Evolutionary conservation across 2,329 filamentous ascomycete species (phyloP).

Genomic region (Fusarium temperatum): DNA sequence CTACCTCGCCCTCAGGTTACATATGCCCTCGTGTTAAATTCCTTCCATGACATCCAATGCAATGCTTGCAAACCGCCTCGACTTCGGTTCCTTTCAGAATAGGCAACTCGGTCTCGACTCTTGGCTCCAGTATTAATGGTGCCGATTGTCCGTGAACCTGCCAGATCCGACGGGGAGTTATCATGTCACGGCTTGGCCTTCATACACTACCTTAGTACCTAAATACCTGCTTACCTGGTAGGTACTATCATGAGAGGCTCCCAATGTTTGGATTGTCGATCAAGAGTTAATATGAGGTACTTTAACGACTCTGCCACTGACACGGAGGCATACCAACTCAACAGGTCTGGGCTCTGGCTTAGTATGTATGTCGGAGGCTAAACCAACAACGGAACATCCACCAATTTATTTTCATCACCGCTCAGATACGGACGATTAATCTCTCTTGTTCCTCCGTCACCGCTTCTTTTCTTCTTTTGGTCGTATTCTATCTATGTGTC

Average conservation of each 20-base stretch:
- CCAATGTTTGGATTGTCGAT: not conserved
- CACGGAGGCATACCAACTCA: not conserved
- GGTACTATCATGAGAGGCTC: not conserved
- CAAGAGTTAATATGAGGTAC: not conserved
- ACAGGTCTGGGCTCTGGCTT: not conserved
- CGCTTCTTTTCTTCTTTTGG: slow-evolving; percentile 25
- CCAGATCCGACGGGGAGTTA: slow-evolving; percentile 15
- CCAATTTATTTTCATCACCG: slow-evolving; percentile 10
- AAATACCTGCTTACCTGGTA: not conserved
- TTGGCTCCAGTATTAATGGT: slow-evolving; percentile 7
- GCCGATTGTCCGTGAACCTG: slow-evolving; percentile 35
- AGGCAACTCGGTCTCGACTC: slow-evolving; percentile 23
- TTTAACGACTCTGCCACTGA: not conserved
- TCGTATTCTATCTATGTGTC: not conserved
- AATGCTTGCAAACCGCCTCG: slow-evolving; percentile 10
- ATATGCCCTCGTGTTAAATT: slow-evolving; percentile 24
- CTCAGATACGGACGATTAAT: slow-evolving; percentile 11
- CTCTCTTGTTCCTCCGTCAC: slow-evolving; percentile 15
- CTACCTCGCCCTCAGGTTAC: slow-evolving; percentile 10
- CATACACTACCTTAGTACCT: not conserved
- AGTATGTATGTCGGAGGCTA: slow-evolving; percentile 12
- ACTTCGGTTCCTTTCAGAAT: slow-evolving; percentile 16
- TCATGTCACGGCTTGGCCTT: slow-evolving; percentile 1
- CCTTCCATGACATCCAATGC: not conserved
- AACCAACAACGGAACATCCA: not conserved